Evolutionary conservation across 306 rosid species (phyloP).

Genomic region (Sechiopsis laciniata): DNA sequence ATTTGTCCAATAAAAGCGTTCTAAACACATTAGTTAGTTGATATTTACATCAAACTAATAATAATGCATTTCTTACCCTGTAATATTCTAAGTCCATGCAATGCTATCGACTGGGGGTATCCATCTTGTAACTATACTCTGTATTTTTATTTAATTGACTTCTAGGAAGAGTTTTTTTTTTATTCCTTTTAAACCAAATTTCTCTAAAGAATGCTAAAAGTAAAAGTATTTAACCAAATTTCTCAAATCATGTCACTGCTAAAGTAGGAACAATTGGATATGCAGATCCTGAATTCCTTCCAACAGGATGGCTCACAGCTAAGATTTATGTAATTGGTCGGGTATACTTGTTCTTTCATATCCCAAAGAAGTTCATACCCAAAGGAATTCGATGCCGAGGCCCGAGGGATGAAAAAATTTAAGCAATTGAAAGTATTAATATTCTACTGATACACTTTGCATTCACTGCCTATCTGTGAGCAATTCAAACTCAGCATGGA

Average conservation of each 20-base stretch:
- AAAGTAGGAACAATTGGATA: conserved; percentile 48
- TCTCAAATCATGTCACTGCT: conserved; percentile 16
- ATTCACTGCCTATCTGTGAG: not conserved
- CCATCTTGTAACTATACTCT: not conserved
- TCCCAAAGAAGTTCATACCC: not conserved
- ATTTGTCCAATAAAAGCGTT: conserved; percentile 2
- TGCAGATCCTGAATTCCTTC: conserved; percentile 52
- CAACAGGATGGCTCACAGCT: conserved; percentile 37
- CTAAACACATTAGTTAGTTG: not conserved
- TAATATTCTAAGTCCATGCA: not conserved
- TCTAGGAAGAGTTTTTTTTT: not conserved
- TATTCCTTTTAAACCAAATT: not conserved
- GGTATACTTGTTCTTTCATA: not conserved
- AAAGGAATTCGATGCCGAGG: not conserved
- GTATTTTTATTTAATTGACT: not conserved
- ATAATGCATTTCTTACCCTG: not conserved
- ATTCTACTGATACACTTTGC: not conserved
- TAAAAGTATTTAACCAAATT: not conserved
- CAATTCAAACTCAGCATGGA: not conserved
- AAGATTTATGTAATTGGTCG: conserved; percentile 30
- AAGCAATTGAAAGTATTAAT: not conserved
- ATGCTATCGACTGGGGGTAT: not conserved
- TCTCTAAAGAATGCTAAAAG: not conserved
- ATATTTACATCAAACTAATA: not conserved
- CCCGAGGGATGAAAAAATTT: not conserved